A percentile compares a stretch with the other conserved stretches of the same genome.
Evolutionary conservation across 1,139 yeast species (phyloP).

Genomic region (Yamadazyma oceani): DNA sequence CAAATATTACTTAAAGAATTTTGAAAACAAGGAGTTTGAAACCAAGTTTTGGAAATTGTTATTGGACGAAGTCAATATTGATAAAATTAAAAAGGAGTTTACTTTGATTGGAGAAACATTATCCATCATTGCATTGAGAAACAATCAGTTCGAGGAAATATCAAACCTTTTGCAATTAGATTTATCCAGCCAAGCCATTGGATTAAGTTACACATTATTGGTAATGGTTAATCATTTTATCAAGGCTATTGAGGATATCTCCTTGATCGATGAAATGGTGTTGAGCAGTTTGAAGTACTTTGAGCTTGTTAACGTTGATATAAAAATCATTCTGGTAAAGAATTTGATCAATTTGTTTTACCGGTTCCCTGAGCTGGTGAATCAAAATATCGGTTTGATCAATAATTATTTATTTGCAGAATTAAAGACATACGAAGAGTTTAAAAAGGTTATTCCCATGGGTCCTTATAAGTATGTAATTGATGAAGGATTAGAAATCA

Average conservation of each 20-base stretch:
- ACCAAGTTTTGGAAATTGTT: slow-evolving; percentile 8
- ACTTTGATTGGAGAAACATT: slow-evolving; percentile 34
- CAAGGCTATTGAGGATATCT: slow-evolving; percentile 17
- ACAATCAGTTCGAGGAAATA: slow-evolving; percentile 19
- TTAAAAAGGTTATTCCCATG: slow-evolving; percentile 70
- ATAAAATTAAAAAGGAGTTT: slow-evolving; percentile 20
- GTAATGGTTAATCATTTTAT: slow-evolving; percentile 37
- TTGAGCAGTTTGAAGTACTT: slow-evolving; percentile 18
- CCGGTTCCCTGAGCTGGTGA: slow-evolving; percentile 56
- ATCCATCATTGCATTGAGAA: slow-evolving; percentile 22
- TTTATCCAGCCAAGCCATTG: slow-evolving; percentile 15
- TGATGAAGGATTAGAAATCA: slow-evolving; percentile 74
- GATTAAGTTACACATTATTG: slow-evolving; percentile 29
- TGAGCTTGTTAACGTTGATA: slow-evolving; percentile 31
- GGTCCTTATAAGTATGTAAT: slow-evolving; percentile 86
- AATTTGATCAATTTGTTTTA: slow-evolving; percentile 29
- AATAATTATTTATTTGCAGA: slow-evolving; percentile 57
- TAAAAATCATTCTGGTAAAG: slow-evolving; percentile 36
- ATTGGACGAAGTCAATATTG: slow-evolving; percentile 12
- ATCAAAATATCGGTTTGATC: slow-evolving; percentile 52
- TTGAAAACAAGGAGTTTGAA: slow-evolving; percentile 10
- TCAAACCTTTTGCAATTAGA: slow-evolving; percentile 13
- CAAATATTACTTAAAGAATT: slow-evolving; percentile 10
- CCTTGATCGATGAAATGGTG: slow-evolving; percentile 15
- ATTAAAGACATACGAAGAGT: slow-evolving; percentile 53